These are phyloP conservation scores for Emergomyces pasteurianus DNA, from an alignment of 2,329 filamentous ascomycete species.

Conservation along the genomic window DNA sequence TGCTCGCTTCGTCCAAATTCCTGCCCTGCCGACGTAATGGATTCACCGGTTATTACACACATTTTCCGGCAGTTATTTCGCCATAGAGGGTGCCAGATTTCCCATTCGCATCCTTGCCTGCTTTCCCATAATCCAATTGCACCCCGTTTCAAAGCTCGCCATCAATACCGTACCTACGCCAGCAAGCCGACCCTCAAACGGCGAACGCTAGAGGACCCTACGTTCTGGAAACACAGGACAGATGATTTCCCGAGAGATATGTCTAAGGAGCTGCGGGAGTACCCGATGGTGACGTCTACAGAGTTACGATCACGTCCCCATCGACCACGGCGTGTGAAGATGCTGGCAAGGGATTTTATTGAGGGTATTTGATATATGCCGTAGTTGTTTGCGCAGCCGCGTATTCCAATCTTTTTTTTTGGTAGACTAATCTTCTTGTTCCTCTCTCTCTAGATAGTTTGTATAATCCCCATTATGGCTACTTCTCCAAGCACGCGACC, in stretches of 20 bases:
- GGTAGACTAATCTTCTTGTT: slow-evolving; percentile 3
- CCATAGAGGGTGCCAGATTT: slow-evolving; percentile 53
- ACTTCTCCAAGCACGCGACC: slow-evolving; percentile 91
- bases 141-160: slow-evolving; percentile 8
- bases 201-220: slow-evolving; percentile 41
- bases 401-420: background rate
- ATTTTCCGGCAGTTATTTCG: slow-evolving; percentile 79
- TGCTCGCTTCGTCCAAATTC: slow-evolving; percentile 5
- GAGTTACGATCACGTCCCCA: slow-evolving; percentile 61
- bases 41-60: slow-evolving; percentile 64
- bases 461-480: slow-evolving; percentile 90
- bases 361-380: slow-evolving; percentile 49
- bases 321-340: slow-evolving; percentile 79
- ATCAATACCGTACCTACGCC: slow-evolving; percentile 24
- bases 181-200: slow-evolving; percentile 28
- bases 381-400: background rate
- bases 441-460: slow-evolving; percentile 55
- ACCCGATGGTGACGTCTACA: slow-evolving; percentile 74
- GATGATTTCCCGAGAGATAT: slow-evolving; percentile 65
- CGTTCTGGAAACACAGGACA: slow-evolving; percentile 75
- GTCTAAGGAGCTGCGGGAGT: slow-evolving; percentile 65
- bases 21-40: slow-evolving; percentile 44
- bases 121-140: slow-evolving; percentile 11
- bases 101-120: slow-evolving; percentile 29
- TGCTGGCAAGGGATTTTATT: slow-evolving; percentile 95